These are phyloP conservation scores for Saitoella complicata DNA, from an alignment of 805 yeast species.

Conservation along the genomic window DNA sequence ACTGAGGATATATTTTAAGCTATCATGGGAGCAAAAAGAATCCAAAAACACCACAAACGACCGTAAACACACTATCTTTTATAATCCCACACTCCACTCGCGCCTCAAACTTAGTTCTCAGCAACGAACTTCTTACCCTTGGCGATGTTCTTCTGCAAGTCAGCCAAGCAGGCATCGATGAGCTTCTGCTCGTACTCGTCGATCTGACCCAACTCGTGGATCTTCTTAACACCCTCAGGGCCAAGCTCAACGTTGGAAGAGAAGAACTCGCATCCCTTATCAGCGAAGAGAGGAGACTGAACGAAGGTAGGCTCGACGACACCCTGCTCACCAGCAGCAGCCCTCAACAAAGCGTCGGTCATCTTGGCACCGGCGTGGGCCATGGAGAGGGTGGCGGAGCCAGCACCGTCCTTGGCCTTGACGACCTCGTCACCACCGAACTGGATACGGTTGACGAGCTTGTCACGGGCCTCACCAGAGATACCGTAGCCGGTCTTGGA, in stretches of 20 bases:
- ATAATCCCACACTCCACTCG: too few relatives aligned
- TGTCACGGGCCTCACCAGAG: constrained; percentile 48
- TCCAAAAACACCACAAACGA: too few relatives aligned
- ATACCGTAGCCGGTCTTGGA: constrained; percentile 38
- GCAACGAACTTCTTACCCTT: constrained; percentile 81
- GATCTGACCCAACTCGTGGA: constrained; percentile 53
- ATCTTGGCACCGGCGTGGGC: constrained; percentile 54
- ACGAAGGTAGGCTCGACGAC: constrained; percentile 48
- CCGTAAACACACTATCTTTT: too few relatives aligned
- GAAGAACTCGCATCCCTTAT: constrained; percentile 91
- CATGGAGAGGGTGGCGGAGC: constrained; percentile 87
- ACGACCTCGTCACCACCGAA: constrained; percentile 95
- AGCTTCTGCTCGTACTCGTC: constrained; percentile 70
- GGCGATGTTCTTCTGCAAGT: constrained; percentile 75
- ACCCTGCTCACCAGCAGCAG: constrained; percentile 19
- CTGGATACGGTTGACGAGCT: constrained; percentile 73
- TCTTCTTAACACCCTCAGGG: constrained; percentile 53
- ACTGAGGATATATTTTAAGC: too few relatives aligned
- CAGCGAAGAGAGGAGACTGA: constrained; percentile 61
- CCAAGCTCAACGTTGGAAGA: constrained; percentile 91
- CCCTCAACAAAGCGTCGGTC: constrained; percentile 7
- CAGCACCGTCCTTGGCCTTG: constrained; percentile 85
- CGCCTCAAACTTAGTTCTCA: constrained; percentile 1
- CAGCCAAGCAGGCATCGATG: constrained; percentile 69
- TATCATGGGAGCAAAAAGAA: too few relatives aligned